Evolutionary conservation across 805 yeast genomes (phyloP).

Genomic region (Limtongia smithiae): DNA sequence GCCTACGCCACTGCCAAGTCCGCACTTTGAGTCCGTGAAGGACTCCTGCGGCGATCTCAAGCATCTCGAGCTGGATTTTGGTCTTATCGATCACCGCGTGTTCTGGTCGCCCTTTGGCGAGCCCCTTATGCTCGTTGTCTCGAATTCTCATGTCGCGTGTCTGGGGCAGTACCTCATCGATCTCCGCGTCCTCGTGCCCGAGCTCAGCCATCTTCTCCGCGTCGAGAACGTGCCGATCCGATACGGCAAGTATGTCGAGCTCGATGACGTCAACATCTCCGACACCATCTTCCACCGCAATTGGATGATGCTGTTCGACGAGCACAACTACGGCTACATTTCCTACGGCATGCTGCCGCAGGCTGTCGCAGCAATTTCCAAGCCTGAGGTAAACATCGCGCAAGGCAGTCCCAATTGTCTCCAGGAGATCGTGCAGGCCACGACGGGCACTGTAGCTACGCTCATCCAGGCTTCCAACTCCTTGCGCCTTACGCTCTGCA

Average conservation of each 20-base stretch:
- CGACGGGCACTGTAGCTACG: background rate
- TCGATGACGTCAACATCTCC: conserved; percentile 5
- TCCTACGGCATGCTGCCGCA: conserved; percentile 12
- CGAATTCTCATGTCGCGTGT: conserved; percentile 15
- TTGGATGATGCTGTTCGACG: conserved; percentile 20
- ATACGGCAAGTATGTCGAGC: conserved; percentile 11
- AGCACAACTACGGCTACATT: conserved; percentile 7
- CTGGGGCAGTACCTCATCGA: conserved; percentile 20
- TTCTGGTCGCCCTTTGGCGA: conserved; percentile 24
- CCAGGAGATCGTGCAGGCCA: background rate
- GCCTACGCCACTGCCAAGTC: no score
- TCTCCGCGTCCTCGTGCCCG: conserved; percentile 18
- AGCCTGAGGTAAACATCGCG: background rate
- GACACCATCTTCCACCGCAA: conserved; percentile 16
- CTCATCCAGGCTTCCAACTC: conserved; percentile 24
- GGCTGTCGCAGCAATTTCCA: background rate
- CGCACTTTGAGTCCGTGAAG: no score
- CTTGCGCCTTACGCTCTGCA: conserved; percentile 22
- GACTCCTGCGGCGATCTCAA: no score
- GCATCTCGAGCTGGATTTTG: conserved; percentile 6
- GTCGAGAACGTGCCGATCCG: conserved; percentile 16
- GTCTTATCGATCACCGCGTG: conserved; percentile 21
- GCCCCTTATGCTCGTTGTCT: conserved; percentile 24
- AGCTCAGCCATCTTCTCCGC: conserved; percentile 5
- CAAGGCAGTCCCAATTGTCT: background rate